Percentiles rank a stretch among this genome's conserved stretches.
These are phyloP conservation scores for Schizophyllum commune DNA, from an alignment of 1,284 basidiomycete genomes.

Conservation along the genomic window DNA sequence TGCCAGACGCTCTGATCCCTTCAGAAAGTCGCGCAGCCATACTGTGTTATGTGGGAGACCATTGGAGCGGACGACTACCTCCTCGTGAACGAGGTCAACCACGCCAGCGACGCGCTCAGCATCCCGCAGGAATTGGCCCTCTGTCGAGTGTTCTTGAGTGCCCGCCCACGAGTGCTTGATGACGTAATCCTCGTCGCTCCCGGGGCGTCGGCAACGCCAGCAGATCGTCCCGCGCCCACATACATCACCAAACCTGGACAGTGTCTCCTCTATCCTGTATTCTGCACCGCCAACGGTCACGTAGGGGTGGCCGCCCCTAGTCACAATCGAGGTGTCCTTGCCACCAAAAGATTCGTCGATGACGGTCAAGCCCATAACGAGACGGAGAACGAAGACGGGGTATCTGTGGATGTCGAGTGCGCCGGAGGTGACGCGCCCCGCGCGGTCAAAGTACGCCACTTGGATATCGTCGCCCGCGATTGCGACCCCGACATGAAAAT, in stretches of 20 bases:
- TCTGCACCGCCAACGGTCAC: neutral
- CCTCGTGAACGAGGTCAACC: neutral
- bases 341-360: neutral
- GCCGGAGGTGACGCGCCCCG: conserved; percentile 1
- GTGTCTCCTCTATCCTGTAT: conserved; percentile 1
- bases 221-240: conserved; percentile 3
- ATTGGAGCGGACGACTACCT: neutral
- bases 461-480: neutral
- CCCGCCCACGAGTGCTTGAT: conserved; percentile 7
- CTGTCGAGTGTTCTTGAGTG: neutral
- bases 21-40: neutral
- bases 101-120: neutral
- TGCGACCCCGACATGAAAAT: conserved; percentile 3
- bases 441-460: conserved; percentile 3
- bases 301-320: neutral
- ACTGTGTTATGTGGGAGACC: neutral
- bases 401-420: conserved; percentile 4
- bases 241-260: conserved; percentile 2
- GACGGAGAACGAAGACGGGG: conserved; percentile 2
- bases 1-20: neutral
- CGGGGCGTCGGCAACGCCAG: neutral
- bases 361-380: conserved; percentile 4
- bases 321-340: neutral
- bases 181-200: conserved; percentile 1
- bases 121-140: conserved; percentile 1